Conservation (phyloP, 257 asterid species). For the Perilla frutescens region DNA sequence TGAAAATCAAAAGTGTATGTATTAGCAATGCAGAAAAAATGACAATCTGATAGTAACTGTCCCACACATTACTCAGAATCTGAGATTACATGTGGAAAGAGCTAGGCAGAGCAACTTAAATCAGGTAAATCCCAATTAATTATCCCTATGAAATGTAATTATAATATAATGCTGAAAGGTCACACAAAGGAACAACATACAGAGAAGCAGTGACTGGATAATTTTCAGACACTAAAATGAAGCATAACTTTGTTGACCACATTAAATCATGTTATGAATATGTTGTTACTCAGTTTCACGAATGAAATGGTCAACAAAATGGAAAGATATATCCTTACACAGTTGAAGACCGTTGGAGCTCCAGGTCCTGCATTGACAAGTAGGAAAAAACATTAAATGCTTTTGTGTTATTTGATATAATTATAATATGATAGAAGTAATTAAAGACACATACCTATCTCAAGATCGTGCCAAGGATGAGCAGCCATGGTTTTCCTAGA, state of each 20-base stretch:
- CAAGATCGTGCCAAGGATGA: conserved; percentile 99
- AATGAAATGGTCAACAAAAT: too few relatives aligned
- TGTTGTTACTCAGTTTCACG: too few relatives aligned
- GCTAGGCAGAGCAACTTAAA: background rate
- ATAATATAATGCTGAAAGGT: background rate
- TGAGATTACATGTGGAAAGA: conserved; percentile 8
- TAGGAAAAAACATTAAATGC: conserved; percentile 15
- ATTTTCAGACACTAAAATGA: too few relatives aligned
- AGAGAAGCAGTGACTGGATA: too few relatives aligned
- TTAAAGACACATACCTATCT: conserved; percentile 70
- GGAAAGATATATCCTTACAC: conserved; percentile 56
- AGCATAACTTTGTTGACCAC: too few relatives aligned
- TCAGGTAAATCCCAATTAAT: conserved; percentile 12
- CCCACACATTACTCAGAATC: conserved; percentile 1
- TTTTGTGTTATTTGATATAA: conserved; percentile 7
- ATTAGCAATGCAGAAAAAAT: background rate
- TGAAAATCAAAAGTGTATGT: background rate
- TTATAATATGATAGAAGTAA: conserved; percentile 17
- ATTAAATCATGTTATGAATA: too few relatives aligned
- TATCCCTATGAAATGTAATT: background rate
- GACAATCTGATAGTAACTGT: conserved; percentile 18
- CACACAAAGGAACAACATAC: background rate
- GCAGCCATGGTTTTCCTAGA: conserved; percentile 74
- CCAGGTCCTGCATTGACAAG: conserved; percentile 76
- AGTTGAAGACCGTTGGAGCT: conserved; percentile 78